Base-by-base conservation (phyloP, 2,329 filamentous ascomycete species). In the Hypoxylon rubiginosum region DNA sequence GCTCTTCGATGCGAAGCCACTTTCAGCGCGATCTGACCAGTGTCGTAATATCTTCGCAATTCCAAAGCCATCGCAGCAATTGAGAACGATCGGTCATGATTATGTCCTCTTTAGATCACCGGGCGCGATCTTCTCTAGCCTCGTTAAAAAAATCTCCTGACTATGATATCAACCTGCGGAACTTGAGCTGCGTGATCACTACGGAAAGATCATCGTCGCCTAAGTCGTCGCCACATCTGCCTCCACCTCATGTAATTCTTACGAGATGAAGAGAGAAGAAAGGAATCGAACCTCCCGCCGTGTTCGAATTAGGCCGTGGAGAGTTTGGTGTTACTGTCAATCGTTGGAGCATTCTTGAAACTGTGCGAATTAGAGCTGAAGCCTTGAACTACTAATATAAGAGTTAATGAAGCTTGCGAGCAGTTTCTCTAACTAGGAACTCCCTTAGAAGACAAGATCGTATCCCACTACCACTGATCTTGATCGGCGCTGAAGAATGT, bases 161-260 rank as follows among this genome's bases (percentile, higher is more conserved):
- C 17, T 58, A 26, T 36, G n/a, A 61, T 21, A 21, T 34, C 36
- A 36, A 56, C 57, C 30, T 32, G 45, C 63, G 66, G 63, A 66
- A n/a, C 39, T 17, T 57, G 24, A 28, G 24, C 15, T 62, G 57
- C 67, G 58, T 59, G 64, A 59, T 57, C 7, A 32, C 58, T 58
- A 34, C 30, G 60, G 60, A 39, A 69, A 62, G 64, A 69, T 69
- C 64, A 57, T 57, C 67, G 13, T 43, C 28, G 9, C 34, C 39
- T 41, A 17, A 51, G 26, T 26, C 45, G 7, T 34, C 28, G 9
- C 41, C 39, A 17, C 39, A n/a, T 26, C 32, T 1, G 32, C 26
- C 28, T 24, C 28, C 30, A 11, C 41, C 30, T 41, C 24, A 28
- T 17, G 13, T 6, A 36, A 15, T 13, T 45, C 11, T 24, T 24